Conservation (phyloP, 495 filamentous ascomycete species). For the Halenospora varia region DNA sequence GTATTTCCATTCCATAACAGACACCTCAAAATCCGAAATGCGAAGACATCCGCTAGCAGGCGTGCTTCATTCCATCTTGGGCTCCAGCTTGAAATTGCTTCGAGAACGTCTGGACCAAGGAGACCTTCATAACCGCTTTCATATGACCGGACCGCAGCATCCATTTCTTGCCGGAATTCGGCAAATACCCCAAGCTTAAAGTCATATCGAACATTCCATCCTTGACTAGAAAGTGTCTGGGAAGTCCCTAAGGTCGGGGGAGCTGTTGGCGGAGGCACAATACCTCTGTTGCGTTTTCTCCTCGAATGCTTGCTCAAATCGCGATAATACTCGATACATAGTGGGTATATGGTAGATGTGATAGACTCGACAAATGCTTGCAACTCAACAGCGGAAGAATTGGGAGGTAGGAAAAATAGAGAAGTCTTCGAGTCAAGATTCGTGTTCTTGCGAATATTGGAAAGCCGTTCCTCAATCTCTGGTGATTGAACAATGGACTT, state of each 20-base stretch:
- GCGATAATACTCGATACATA: constrained; percentile 77
- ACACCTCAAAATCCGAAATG: constrained; percentile 75
- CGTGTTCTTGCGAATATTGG: constrained; percentile 70
- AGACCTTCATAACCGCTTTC: constrained; percentile 80
- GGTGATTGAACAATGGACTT: constrained; percentile 52
- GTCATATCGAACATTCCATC: constrained; percentile 89
- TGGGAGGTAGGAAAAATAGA: constrained; percentile 64
- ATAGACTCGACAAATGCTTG: constrained; percentile 63
- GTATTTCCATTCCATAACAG: constrained; percentile 71
- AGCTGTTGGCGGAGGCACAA: constrained; percentile 75
- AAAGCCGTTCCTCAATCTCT: constrained; percentile 71
- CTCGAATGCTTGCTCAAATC: constrained; percentile 85
- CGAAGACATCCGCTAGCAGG: constrained; percentile 71
- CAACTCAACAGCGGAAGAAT: constrained; percentile 35
- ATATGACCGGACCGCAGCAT: constrained; percentile 75
- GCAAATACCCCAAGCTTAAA: constrained; percentile 88
- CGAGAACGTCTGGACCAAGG: constrained; percentile 75
- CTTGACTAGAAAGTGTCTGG: constrained; percentile 74
- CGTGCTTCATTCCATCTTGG: constrained; percentile 83
- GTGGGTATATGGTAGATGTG: constrained; percentile 54
- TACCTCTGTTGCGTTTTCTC: constrained; percentile 73
- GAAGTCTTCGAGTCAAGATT: constrained; percentile 71
- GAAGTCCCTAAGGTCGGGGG: constrained; percentile 79
- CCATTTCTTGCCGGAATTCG: constrained; percentile 87
- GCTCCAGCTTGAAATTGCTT: constrained; percentile 82